Conservation (phyloP, 805 yeast species). For the Cyberlindnera mississippiensis region DNA sequence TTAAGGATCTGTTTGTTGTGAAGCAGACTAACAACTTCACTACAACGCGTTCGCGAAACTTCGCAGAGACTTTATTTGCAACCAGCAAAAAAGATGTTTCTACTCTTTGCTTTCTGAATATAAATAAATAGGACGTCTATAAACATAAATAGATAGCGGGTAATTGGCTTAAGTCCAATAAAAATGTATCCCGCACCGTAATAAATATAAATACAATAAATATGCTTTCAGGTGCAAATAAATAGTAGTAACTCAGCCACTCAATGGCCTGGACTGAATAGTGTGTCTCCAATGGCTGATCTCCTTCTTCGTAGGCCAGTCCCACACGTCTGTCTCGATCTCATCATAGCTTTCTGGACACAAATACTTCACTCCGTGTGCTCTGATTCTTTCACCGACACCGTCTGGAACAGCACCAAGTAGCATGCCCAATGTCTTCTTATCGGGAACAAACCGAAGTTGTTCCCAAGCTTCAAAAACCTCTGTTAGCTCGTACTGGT, state of each 20-base stretch:
- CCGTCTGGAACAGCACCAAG: slow-evolving; percentile 27
- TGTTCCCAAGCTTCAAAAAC: slow-evolving; percentile 54
- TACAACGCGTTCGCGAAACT: too few species aligned
- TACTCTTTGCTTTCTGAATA: neutral
- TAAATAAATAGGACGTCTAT: neutral
- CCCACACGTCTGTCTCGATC: slow-evolving; percentile 26
- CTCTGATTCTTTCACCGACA: slow-evolving; percentile 34
- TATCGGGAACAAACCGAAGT: slow-evolving; percentile 40
- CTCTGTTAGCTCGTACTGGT: slow-evolving; percentile 44
- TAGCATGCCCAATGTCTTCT: slow-evolving; percentile 36
- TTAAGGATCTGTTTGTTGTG: too few species aligned
- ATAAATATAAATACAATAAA: slow-evolving; percentile 6
- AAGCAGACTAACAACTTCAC: too few species aligned
- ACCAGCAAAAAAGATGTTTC: too few species aligned
- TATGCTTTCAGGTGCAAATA: neutral
- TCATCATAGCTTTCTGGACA: slow-evolving; percentile 12
- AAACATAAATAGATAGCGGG: slow-evolving; percentile 3
- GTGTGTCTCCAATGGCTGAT: slow-evolving; percentile 18
- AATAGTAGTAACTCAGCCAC: slow-evolving; percentile 1
- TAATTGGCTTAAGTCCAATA: too few species aligned
- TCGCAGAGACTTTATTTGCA: too few species aligned
- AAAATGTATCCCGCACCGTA: too few species aligned
- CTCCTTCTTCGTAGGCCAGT: slow-evolving; percentile 34
- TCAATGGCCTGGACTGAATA: neutral
- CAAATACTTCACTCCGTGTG: slow-evolving; percentile 28